Conservation (phyloP, 225 moss, liverwort and hornwort genomes). For the Polytrichum formosum region DNA sequence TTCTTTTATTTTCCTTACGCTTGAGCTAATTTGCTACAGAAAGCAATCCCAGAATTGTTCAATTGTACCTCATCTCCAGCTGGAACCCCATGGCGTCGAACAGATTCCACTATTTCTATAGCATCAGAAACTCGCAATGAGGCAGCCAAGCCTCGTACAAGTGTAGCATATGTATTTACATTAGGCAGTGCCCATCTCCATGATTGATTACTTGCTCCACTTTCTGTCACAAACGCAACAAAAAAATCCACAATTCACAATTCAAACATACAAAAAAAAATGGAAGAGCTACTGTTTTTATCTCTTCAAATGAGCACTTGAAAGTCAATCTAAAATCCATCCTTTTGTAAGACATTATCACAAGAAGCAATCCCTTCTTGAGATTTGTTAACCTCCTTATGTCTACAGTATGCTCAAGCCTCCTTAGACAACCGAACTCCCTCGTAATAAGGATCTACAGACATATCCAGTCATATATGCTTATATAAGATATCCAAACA, state of each 20-base stretch:
- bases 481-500: no score
- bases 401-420: no score
- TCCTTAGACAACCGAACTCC: no score
- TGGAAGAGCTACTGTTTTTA: background rate
- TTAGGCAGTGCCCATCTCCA: slow-evolving; percentile 90
- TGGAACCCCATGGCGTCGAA: slow-evolving; percentile 92
- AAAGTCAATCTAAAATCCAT: no score
- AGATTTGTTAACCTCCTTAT: no score
- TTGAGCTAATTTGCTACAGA: background rate
- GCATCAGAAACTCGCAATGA: slow-evolving; percentile 94
- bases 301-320: background rate
- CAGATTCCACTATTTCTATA: slow-evolving; percentile 70
- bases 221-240: slow-evolving; percentile 37
- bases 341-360: no score
- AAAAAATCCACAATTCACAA: background rate
- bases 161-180: slow-evolving; percentile 76
- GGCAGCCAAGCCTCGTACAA: slow-evolving; percentile 86
- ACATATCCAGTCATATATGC: no score
- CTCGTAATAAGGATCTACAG: no score
- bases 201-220: slow-evolving; percentile 27
- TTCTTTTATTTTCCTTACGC: no score
- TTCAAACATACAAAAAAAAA: no score
- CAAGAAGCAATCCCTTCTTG: no score
- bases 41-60: slow-evolving; percentile 1
- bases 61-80: slow-evolving; percentile 90